phyloP scores from a whole-genome alignment of 768 basidiomycete genomes.

The Serendipita sp. region DNA sequence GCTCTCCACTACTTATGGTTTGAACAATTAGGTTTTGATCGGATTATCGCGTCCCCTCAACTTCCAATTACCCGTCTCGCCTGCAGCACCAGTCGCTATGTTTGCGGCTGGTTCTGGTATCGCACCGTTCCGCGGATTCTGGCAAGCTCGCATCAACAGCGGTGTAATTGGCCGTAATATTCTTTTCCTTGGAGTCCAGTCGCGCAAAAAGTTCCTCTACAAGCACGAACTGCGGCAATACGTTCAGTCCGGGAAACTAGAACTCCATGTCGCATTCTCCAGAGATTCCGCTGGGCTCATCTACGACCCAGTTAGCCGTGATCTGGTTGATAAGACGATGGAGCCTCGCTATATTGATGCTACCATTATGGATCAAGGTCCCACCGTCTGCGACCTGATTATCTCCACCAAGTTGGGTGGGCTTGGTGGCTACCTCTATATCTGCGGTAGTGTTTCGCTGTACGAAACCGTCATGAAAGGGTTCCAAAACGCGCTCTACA shows the following conservation, averaged over 20 bases:
- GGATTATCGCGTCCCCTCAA: background rate
- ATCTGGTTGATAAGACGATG: background rate
- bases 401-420: background rate
- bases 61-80: constrained; percentile 32
- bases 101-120: constrained; percentile 34
- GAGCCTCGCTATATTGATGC: background rate
- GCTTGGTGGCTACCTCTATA: background rate
- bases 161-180: background rate
- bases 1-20: no score
- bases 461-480: background rate
- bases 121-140: constrained; percentile 35
- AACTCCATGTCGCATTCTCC: background rate
- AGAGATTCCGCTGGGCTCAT: background rate
- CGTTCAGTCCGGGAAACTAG: background rate
- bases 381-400: background rate
- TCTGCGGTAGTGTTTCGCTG: background rate
- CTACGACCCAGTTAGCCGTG: background rate
- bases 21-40: background rate
- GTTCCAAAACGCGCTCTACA: background rate
- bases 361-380: background rate
- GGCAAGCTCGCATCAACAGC: constrained; percentile 26
- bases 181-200: background rate
- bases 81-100: constrained; percentile 26
- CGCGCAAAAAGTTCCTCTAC: background rate
- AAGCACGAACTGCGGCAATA: background rate